phyloP scores from a whole-genome alignment of 2,329 filamentous ascomycete species.

The Pseudogymnoascus sp. region DNA sequence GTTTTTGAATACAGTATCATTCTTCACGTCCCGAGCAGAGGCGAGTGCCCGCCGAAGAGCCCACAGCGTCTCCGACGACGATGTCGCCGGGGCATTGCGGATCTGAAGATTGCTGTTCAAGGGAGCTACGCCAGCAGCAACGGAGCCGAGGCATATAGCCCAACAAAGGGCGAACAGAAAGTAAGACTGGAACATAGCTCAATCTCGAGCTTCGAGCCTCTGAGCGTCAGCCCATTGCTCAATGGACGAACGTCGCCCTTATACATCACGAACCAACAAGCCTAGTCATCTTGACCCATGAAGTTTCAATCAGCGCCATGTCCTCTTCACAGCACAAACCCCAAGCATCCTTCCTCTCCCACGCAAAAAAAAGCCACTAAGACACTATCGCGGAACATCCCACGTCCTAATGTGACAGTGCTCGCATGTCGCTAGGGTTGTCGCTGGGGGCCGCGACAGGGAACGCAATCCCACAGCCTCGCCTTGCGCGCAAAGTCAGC shows the following conservation, averaged over 20 bases:
- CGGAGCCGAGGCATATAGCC: not conserved
- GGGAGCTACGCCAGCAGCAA: slow-evolving; percentile 7
- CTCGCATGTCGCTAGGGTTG: not conserved
- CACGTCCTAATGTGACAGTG: not conserved
- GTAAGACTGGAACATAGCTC: not conserved
- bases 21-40: slow-evolving; percentile 14
- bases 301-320: not conserved
- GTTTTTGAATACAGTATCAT: slow-evolving; percentile 24
- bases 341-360: not conserved
- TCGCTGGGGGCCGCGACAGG: not conserved
- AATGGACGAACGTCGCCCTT: not conserved
- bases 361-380: not conserved
- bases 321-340: not conserved
- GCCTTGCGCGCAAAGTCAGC: not conserved
- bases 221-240: not conserved
- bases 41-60: slow-evolving; percentile 22
- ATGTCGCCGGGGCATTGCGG: slow-evolving; percentile 19
- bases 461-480: not conserved
- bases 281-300: not conserved
- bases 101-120: slow-evolving; percentile 17
- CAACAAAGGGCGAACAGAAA: slow-evolving; percentile 5
- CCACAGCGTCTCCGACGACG: slow-evolving; percentile 20
- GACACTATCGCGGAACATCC: not conserved
- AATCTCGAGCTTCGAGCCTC: not conserved
- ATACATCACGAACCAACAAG: not conserved